phyloP scores from a whole-genome alignment of 768 basidiomycete genomes.

The Artomyces pyxidatus region DNA sequence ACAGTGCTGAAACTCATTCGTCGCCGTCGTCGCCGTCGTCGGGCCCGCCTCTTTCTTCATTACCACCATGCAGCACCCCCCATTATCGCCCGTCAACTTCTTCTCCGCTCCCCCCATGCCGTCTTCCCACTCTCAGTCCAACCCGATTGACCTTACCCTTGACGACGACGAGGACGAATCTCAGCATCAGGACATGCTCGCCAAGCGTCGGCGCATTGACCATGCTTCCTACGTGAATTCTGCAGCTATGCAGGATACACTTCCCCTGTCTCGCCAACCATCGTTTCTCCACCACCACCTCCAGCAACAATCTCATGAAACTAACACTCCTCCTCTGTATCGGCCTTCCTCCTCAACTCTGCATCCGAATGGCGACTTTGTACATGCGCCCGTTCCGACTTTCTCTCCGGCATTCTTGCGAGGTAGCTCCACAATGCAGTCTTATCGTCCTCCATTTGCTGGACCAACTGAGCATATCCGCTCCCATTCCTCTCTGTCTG shows the following conservation, averaged over 20 bases:
- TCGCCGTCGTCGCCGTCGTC: background rate
- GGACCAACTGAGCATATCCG: slow-evolving; percentile 26
- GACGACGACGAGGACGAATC: slow-evolving; percentile 53
- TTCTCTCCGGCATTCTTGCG: background rate
- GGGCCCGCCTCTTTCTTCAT: background rate
- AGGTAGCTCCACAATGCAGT: background rate
- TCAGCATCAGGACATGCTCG: slow-evolving; percentile 19
- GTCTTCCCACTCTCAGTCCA: slow-evolving; percentile 33
- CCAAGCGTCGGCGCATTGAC: slow-evolving; percentile 10
- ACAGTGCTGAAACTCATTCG: background rate
- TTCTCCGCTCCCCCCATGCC: slow-evolving; percentile 2
- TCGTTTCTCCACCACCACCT: background rate
- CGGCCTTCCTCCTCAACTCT: background rate
- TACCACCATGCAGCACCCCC: slow-evolving; percentile 6
- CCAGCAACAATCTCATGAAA: background rate
- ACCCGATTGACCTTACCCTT: slow-evolving; percentile 63
- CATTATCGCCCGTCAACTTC: background rate
- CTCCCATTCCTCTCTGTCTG: slow-evolving; percentile 2
- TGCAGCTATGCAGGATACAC: too few relatives aligned
- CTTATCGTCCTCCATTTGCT: slow-evolving; percentile 45
- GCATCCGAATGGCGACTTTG: background rate
- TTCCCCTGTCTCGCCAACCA: slow-evolving; percentile 5
- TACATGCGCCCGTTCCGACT: background rate
- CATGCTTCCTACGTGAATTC: slow-evolving; percentile 3
- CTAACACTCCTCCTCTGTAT: background rate